Conservation (phyloP, 371 early-diverging fungal species). For the Enteropsectra breve region DNA sequence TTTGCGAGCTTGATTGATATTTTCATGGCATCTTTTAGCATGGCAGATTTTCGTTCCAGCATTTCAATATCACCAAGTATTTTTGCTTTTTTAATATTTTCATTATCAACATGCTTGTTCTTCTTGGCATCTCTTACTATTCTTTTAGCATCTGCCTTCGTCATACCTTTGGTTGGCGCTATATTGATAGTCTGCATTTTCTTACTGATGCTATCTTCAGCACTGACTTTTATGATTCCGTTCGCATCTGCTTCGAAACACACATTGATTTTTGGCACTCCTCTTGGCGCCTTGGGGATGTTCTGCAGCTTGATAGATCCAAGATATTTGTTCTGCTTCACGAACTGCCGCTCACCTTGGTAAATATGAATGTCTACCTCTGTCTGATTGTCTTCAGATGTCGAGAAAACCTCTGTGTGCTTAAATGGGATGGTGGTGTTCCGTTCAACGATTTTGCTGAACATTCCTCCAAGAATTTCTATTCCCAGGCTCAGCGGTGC, state of each 20-base stretch:
- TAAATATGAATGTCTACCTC: constrained; percentile 88
- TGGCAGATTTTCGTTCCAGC: too few species aligned
- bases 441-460: constrained; percentile 84
- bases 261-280: constrained; percentile 90
- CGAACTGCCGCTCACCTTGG: constrained; percentile 95
- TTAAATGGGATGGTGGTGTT: constrained; percentile 98
- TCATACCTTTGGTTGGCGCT: constrained; percentile 85
- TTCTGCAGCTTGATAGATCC: constrained; percentile 81
- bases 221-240: constrained; percentile 91
- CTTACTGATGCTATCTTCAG: constrained; percentile 87
- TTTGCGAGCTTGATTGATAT: too few species aligned
- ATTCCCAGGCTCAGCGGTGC: constrained; percentile 88
- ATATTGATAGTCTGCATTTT: constrained; percentile 86
- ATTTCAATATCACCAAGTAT: too few species aligned
- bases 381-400: constrained; percentile 94
- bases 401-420: constrained; percentile 94
- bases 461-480: constrained; percentile 71
- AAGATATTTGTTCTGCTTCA: constrained; percentile 85
- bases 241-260: constrained; percentile 96
- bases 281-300: constrained; percentile 69
- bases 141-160: constrained; percentile 80
- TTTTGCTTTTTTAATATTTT: too few species aligned
- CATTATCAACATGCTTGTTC: constrained; percentile 77
- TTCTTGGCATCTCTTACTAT: constrained; percentile 82
- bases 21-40: too few species aligned